These are phyloP conservation scores for Paracoccidioides lutzii DNA, from an alignment of 2,329 filamentous ascomycete genomes.

Conservation along the genomic window DNA sequence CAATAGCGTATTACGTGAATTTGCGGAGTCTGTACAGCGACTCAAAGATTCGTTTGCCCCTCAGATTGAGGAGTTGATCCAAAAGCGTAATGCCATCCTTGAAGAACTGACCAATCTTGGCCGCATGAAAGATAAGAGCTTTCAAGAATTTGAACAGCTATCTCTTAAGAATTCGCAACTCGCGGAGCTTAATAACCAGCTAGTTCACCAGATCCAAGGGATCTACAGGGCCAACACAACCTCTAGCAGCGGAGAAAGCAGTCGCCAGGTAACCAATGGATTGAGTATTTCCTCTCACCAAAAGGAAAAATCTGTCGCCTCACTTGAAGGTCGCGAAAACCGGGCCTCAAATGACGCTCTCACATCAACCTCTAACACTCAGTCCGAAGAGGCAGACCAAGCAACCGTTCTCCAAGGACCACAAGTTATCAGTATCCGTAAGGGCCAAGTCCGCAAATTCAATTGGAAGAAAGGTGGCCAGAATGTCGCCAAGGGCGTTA, in stretches of 20 bases:
- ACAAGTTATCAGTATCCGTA: constrained; percentile 91
- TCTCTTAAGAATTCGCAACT: constrained; percentile 91
- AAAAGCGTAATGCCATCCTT: constrained; percentile 68
- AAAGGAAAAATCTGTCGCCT: constrained; percentile 38
- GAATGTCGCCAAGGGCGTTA: constrained; percentile 84
- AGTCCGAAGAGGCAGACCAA: constrained; percentile 54
- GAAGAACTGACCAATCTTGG: constrained; percentile 75
- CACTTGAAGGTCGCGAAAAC: constrained; percentile 30
- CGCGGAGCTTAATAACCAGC: constrained; percentile 85
- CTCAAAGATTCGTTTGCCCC: constrained; percentile 65
- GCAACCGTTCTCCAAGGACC: constrained; percentile 54
- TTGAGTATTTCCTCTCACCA: constrained; percentile 50
- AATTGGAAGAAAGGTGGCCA: constrained; percentile 98
- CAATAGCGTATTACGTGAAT: constrained; percentile 48
- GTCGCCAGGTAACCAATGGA: constrained; percentile 32
- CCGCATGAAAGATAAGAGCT: constrained; percentile 78
- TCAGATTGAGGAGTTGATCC: constrained; percentile 77
- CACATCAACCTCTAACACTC: constrained; percentile 41
- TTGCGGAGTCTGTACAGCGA: constrained; percentile 48
- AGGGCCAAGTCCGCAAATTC: constrained; percentile 89
- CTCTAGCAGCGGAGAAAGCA: constrained; percentile 21
- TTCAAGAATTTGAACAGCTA: constrained; percentile 90
- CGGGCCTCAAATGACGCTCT: constrained; percentile 40
- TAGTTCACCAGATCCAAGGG: constrained; percentile 88
- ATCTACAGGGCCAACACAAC: constrained; percentile 70